phyloP scores from a whole-genome alignment of 345 rosid genomes.

The Sonneratia alba region DNA sequence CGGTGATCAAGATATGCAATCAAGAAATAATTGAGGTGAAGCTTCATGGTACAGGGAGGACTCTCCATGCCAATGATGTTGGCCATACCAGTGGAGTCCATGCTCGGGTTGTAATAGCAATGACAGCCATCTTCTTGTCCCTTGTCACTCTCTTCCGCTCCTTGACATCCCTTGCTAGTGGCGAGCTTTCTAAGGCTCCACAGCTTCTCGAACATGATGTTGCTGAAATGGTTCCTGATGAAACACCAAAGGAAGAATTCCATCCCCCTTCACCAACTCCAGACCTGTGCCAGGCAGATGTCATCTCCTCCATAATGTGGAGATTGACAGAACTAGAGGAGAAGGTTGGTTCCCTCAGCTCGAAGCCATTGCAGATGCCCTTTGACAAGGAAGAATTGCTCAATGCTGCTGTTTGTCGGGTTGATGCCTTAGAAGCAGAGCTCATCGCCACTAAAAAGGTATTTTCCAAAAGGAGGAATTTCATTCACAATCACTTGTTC shows the following conservation, averaged over 20 bases:
- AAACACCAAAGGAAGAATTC: constrained; percentile 29
- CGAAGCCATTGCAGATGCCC: constrained; percentile 93
- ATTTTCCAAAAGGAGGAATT: neutral
- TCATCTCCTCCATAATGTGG: constrained; percentile 58
- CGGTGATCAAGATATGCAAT: neutral
- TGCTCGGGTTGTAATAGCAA: constrained; percentile 31
- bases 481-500: too few species aligned
- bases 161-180: constrained; percentile 27
- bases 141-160: constrained; percentile 43
- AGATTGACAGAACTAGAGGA: constrained; percentile 80
- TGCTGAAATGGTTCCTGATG: constrained; percentile 23
- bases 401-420: constrained; percentile 92
- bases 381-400: constrained; percentile 87
- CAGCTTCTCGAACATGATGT: constrained; percentile 22
- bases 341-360: constrained; percentile 63
- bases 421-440: constrained; percentile 96
- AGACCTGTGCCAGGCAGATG: constrained; percentile 37
- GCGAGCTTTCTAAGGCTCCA: constrained; percentile 31
- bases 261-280: constrained; percentile 52
- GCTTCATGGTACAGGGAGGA: constrained; percentile 25
- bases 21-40: neutral
- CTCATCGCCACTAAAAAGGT: constrained; percentile 98
- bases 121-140: constrained; percentile 56
- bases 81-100: constrained; percentile 40
- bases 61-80: constrained; percentile 23